phyloP scores from a whole-genome alignment of 148 eudicot genomes.

The Camellia granthamiana region DNA sequence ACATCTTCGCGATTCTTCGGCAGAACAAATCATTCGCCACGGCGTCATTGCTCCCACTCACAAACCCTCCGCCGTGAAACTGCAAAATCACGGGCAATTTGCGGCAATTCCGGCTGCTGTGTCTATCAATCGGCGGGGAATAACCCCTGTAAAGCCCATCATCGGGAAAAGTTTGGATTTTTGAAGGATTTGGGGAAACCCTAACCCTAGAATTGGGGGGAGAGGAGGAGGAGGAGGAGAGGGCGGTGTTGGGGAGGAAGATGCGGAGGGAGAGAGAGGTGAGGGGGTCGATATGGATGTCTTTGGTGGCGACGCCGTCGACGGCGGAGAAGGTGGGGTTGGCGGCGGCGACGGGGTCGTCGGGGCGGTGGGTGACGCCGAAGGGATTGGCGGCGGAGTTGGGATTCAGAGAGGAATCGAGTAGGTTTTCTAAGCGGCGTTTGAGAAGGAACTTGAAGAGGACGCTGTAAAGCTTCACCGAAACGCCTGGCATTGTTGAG shows the following conservation, averaged over 20 bases:
- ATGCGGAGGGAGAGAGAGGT: slow-evolving; percentile 71
- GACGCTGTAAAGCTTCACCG: slow-evolving; percentile 78
- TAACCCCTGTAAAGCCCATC: slow-evolving; percentile 60
- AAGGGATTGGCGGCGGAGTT: slow-evolving; percentile 16
- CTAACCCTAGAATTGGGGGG: slow-evolving; percentile 24
- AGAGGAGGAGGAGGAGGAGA: slow-evolving; percentile 28
- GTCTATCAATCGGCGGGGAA: slow-evolving; percentile 37
- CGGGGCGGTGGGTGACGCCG: slow-evolving; percentile 61
- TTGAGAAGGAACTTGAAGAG: slow-evolving; percentile 71
- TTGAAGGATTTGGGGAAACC: slow-evolving; percentile 16
- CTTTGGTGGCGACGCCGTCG: slow-evolving; percentile 93
- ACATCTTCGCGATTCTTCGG: slow-evolving; percentile 62
- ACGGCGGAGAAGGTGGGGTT: slow-evolving; percentile 62
- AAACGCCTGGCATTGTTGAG: slow-evolving; percentile 62
- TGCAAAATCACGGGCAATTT: slow-evolving; percentile 81
- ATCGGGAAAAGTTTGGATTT: slow-evolving; percentile 3
- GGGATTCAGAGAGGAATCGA: slow-evolving; percentile 21
- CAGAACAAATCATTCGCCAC: slow-evolving; percentile 83
- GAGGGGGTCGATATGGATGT: slow-evolving; percentile 78
- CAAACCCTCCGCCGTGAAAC: slow-evolving; percentile 93
- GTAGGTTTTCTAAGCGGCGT: slow-evolving; percentile 52
- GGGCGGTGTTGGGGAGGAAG: slow-evolving; percentile 64
- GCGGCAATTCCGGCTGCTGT: slow-evolving; percentile 26
- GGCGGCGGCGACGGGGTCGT: slow-evolving; percentile 56
- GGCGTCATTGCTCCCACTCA: slow-evolving; percentile 78